Evolutionary conservation across 805 yeast species (phyloP), one percentile per base, ranked within the genome.

Genomic region (Ascoidea tarda): DNA sequence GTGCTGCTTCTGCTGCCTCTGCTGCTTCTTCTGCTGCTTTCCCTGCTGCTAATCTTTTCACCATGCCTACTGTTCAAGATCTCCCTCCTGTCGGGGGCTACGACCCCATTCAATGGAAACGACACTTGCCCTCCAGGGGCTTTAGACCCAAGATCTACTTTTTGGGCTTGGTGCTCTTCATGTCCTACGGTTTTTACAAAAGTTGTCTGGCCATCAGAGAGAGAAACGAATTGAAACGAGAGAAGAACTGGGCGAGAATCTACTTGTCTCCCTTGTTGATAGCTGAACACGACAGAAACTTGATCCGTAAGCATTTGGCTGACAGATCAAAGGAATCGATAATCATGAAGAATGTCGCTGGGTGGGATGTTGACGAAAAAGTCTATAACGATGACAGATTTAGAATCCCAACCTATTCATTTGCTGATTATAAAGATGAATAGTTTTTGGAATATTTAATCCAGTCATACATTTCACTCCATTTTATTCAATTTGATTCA

Each of bases 21-120:
- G 28, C 28, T 21, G 28, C 28, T 3, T 21, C 28, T 21, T 21
- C 28, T 21, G 28, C 28, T 21, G 28, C 28, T 21, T 21, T 3
- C 28, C 28, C 28, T 21, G 28, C 28, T 21, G 28, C 28, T 21
- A 21, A 21, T 21, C 2, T 21, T 3, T 21, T 21, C 14, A 47
- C 42, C 14, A 57, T 57, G 59, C 57, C 58, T 42, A 55, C 58
- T 57, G 67, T 68, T 46, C 96, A 87, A 74, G 96, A 87, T 63
- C 70, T 87, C 63, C 96, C 96, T 62, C 96, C 96, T 54, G 72
- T 78, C 60, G 87, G 86, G 53, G 95, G 96, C 56, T 87, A 87
- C 62, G 89, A 84, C 58, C 84, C 85, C 48, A 78, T 87, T 55
- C 96, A 87, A 70, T 87, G 95, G 95, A 84, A 83, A 70, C 78